Evolutionary conservation across 1,284 basidiomycete species (phyloP), one percentile per base, ranked within the genome.

Genomic region (Malassezia dermatis): DNA sequence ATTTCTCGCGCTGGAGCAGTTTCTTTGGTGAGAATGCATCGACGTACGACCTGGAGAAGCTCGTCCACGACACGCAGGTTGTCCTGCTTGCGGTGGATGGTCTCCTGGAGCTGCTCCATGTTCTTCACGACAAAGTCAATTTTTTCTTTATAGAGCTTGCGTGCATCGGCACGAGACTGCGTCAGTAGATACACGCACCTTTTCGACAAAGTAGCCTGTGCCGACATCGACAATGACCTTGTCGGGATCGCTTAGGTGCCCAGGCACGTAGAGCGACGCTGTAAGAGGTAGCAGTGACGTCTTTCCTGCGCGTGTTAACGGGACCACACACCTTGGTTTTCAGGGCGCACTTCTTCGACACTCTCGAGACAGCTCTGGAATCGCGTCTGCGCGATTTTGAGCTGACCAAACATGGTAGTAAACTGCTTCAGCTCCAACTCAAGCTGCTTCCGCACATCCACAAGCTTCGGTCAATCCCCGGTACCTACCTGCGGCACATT

Each of bases 151-250:
- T 72, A 73, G 52, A 71, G 62, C 23, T 65, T 61, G 40, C 55
- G 61, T 8, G 71, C 71, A 17, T 65, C 66, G 11, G 59, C 40
- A 17, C 66, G 67, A 21, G 63, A 60, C 65, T 69, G 53, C 13
- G 19, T 8, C 17, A 23, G 17, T 13, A n/a, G 11, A 19, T 10
- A 13, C 12, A 52, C 79, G 56, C 52, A 89, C 90, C 81, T 95
- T 96, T 76, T 88, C 85, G 17, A 98, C 85, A 69, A 86, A 96
- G 77, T 95, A 98, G 0, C 93, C 93, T 0, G 93, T 96, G 2
- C 93, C 93, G 28, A 98, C 82, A 73, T 98, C 93, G 17, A 98
- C 84, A 56, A 96, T 85, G 45, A 98, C 90, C 62, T 88, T 82
- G 46, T 89, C 85, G 1, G 82, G 76, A 71, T 95, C 86, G 24